These are phyloP conservation scores for Afroboletus lepidellus DNA, from an alignment of 1,284 basidiomycete genomes.

Conservation along the genomic window DNA sequence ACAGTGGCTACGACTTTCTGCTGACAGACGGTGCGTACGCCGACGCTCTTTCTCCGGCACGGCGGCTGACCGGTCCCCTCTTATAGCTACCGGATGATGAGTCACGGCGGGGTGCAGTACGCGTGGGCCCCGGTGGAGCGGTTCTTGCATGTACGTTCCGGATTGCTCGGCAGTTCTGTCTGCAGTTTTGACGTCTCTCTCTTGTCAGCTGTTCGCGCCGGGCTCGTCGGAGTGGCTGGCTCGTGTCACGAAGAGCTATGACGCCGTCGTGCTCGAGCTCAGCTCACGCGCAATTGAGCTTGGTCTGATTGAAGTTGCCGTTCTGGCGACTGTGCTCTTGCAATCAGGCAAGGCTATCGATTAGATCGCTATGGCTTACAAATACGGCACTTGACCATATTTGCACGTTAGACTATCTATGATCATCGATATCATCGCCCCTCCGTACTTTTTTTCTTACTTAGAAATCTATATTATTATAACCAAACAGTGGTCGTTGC, in stretches of 20 bases:
- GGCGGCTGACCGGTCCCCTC: background rate
- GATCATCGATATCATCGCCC: too few species aligned
- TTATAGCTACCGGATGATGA: slow-evolving; percentile 45
- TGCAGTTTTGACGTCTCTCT: background rate
- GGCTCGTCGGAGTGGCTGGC: slow-evolving; percentile 42
- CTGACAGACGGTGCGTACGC: slow-evolving; percentile 43
- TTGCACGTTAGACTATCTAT: background rate
- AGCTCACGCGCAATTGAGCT: slow-evolving; percentile 45
- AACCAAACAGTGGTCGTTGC: too few species aligned
- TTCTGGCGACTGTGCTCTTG: slow-evolving; percentile 47
- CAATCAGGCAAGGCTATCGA: slow-evolving; percentile 52
- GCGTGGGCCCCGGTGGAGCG: slow-evolving; percentile 43
- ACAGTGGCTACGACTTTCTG: slow-evolving; percentile 55
- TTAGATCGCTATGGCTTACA: slow-evolving; percentile 24
- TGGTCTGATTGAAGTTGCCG: slow-evolving; percentile 41
- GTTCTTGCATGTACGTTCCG: slow-evolving; percentile 41
- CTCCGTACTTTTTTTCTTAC: too few species aligned
- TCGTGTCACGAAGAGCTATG: slow-evolving; percentile 39
- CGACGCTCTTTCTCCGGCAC: background rate
- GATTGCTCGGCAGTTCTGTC: background rate
- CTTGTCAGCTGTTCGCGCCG: slow-evolving; percentile 38
- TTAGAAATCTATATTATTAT: too few species aligned
- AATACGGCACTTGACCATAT: too few species aligned
- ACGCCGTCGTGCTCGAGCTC: slow-evolving; percentile 43
- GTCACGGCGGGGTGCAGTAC: slow-evolving; percentile 40